Base-by-base conservation (phyloP, 2,329 filamentous ascomycete species). In the Aspergillus sp. region DNA sequence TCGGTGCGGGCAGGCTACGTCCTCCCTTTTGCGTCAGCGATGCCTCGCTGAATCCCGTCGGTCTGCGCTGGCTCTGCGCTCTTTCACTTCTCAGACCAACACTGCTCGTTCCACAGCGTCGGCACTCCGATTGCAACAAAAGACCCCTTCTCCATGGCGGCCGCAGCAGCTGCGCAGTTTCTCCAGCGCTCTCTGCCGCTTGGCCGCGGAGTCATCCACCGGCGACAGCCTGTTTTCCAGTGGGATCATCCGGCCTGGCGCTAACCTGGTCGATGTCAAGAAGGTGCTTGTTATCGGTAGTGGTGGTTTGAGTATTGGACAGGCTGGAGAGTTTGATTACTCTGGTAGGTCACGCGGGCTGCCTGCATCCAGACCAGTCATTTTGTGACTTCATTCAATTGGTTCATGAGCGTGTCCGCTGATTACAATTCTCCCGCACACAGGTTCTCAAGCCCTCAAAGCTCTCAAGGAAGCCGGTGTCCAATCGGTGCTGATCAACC, bases 311-410 rank as follows among this genome's bases (percentile, higher is more conserved):
- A 91, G 91, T 75, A 98, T 98, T 85, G 93, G 93, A 63, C 93
- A 98, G 79, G 93, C 93, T 64, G 93, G 93, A 80, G 93, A 98
- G 81, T 98, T 98, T 70, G 93, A 98, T 79, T 98, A 98, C 78
- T 98, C 95, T 76, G 93, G 92, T 96, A 82, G 66, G 87, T 83
- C 62, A 64, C 8, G 37, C 24, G 9, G 17, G 7, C 19, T 19
- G 43, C 8, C 5, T 17, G 31, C 11, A 21, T 19, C 19, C 5
- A 15, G 5, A 21, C 27, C 27, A 31, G 27, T 27, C 24, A 27
- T 24, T 24, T 7, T 7, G 5, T 24, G 23, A 24, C 23, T 7
- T 24, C 23, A 31, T 31, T 31, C 27, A 9, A 35, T 11, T 17
- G 21, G 14, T 11, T 27, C 12, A 51, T 6, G 39, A n/a, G 37